These are phyloP conservation scores for Trichoderma atroviride DNA, from an alignment of 2,329 filamentous ascomycete species.

Conservation along the genomic window DNA sequence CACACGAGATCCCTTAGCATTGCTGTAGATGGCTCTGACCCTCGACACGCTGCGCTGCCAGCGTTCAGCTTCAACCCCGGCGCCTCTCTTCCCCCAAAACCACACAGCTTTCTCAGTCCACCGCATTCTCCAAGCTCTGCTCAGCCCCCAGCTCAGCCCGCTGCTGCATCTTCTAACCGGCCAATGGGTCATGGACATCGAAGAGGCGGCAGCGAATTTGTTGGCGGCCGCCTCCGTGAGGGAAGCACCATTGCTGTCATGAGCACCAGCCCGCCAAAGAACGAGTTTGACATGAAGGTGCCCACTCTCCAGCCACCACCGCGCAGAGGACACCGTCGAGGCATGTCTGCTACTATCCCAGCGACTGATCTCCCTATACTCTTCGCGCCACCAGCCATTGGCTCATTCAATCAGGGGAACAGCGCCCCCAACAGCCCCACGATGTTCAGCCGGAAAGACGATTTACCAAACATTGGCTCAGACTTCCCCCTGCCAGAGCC, in stretches of 20 bases:
- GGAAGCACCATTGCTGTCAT: slow-evolving; percentile 62
- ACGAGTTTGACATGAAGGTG: slow-evolving; percentile 59
- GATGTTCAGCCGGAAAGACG: slow-evolving; percentile 41
- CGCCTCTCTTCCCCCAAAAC: slow-evolving; percentile 40
- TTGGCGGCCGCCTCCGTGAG: slow-evolving; percentile 69
- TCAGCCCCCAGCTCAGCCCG: slow-evolving; percentile 49
- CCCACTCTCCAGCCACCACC: slow-evolving; percentile 52
- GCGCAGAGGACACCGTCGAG: slow-evolving; percentile 71
- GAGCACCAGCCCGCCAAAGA: slow-evolving; percentile 71
- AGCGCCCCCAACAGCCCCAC: slow-evolving; percentile 68
- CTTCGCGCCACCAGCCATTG: slow-evolving; percentile 55
- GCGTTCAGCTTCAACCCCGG: slow-evolving; percentile 61
- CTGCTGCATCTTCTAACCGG: slow-evolving; percentile 61
- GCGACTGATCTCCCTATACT: slow-evolving; percentile 79
- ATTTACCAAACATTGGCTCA: slow-evolving; percentile 11
- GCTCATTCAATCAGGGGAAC: slow-evolving; percentile 55
- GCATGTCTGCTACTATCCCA: slow-evolving; percentile 75
- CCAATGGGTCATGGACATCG: slow-evolving; percentile 72
- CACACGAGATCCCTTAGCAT: slow-evolving; percentile 39
- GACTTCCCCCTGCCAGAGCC: slow-evolving; percentile 25
- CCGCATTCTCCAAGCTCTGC: slow-evolving; percentile 58
- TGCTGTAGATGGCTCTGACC: slow-evolving; percentile 37
- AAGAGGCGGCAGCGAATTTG: slow-evolving; percentile 83
- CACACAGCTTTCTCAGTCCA: slow-evolving; percentile 53
- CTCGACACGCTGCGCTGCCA: slow-evolving; percentile 49